Percentiles rank a stretch among this genome's conserved stretches.
Evolutionary conservation across 805 yeast genomes (phyloP).

Genomic region (Wickerhamiella australiensis): DNA sequence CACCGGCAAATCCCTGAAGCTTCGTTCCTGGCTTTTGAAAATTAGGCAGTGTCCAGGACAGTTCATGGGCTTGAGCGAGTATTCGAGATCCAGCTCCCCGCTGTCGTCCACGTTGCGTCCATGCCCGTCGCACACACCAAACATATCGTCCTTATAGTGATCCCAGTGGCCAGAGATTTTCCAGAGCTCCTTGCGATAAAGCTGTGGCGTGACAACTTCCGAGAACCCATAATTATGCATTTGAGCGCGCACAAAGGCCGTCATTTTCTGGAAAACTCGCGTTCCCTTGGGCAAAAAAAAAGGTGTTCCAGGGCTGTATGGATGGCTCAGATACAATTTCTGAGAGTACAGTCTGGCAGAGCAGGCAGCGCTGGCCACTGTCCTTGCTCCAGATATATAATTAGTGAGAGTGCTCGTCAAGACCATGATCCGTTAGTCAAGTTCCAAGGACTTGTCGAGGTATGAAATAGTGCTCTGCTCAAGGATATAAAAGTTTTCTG

Average conservation of each 20-base stretch:
- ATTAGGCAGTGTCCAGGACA: slow-evolving; percentile 73
- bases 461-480: neutral
- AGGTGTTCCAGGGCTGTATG: slow-evolving; percentile 78
- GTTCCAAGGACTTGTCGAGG: neutral
- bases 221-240: slow-evolving; percentile 71
- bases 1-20: slow-evolving; percentile 77
- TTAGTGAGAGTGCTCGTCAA: no score
- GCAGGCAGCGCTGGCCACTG: neutral
- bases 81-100: slow-evolving; percentile 32
- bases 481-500: neutral
- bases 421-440: neutral
- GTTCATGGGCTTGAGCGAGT: slow-evolving; percentile 79
- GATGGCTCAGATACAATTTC: slow-evolving; percentile 64
- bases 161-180: slow-evolving; percentile 93
- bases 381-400: no score
- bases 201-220: slow-evolving; percentile 86
- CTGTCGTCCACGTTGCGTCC: slow-evolving; percentile 6
- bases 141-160: slow-evolving; percentile 90
- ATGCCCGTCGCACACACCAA: slow-evolving; percentile 45
- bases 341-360: slow-evolving; percentile 34
- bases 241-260: slow-evolving; percentile 74
- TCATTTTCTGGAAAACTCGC: slow-evolving; percentile 63
- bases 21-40: slow-evolving; percentile 60
- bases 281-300: slow-evolving; percentile 93
- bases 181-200: slow-evolving; percentile 76